Evolutionary conservation across 2,329 filamentous ascomycete species (phyloP).

Genomic region (Calonectria crousiana): DNA sequence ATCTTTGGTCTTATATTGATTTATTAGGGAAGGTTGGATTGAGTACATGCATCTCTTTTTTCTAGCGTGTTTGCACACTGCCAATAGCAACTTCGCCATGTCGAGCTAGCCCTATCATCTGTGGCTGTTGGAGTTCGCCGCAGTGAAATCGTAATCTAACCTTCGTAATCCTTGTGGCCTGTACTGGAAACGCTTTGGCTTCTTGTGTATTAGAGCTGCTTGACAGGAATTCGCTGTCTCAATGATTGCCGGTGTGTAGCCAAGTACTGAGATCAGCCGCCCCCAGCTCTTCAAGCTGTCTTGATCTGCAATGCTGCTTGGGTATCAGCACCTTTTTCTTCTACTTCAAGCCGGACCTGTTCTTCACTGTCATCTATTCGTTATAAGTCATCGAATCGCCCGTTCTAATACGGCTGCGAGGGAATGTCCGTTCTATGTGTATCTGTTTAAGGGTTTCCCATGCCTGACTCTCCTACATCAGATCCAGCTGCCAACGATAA

Average conservation of each 20-base stretch:
- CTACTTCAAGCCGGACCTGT: not conserved
- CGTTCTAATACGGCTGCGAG: conserved; percentile 36
- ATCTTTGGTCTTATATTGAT: too few species aligned
- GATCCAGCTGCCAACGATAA: conserved; percentile 25
- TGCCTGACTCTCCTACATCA: conserved; percentile 31
- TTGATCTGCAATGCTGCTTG: not conserved
- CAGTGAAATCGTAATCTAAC: too few species aligned
- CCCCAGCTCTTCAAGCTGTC: not conserved
- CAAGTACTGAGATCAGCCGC: not conserved
- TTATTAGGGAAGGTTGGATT: too few species aligned
- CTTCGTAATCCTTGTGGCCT: too few species aligned
- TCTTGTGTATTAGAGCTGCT: not conserved
- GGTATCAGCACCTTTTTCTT: not conserved
- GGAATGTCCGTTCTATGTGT: conserved; percentile 39
- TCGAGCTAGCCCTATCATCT: too few species aligned
- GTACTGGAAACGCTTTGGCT: not conserved
- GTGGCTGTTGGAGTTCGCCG: too few species aligned
- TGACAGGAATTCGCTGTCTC: not conserved
- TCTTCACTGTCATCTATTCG: conserved; percentile 17
- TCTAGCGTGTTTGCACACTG: too few species aligned
- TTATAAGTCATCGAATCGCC: conserved; percentile 41
- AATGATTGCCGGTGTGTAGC: not conserved
- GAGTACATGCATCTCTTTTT: too few species aligned
- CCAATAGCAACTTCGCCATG: too few species aligned
- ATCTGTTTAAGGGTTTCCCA: conserved; percentile 24